These are phyloP conservation scores for Colletotrichum sp. DNA, from an alignment of 2,329 filamentous ascomycete species.

Conservation along the genomic window DNA sequence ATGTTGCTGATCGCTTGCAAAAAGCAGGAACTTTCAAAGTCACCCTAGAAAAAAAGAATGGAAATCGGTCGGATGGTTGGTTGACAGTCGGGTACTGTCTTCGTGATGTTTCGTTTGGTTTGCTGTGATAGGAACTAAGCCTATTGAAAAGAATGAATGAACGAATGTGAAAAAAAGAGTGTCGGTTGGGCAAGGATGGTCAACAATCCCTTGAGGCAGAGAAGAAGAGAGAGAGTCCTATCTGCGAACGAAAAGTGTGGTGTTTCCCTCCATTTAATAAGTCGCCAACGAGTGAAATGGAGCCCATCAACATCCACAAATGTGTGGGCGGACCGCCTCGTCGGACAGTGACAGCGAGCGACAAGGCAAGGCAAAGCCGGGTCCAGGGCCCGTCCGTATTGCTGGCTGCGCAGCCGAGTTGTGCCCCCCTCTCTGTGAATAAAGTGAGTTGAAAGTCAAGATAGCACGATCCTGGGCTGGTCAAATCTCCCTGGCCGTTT, in stretches of 20 bases:
- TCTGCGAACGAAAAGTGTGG: neutral
- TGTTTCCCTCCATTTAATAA: constrained; percentile 9
- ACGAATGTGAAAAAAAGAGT: constrained; percentile 12
- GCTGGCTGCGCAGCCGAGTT: neutral
- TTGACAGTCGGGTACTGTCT: neutral
- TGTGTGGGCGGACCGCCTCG: neutral
- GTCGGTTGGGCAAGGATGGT: constrained; percentile 18
- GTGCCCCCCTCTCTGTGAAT: neutral
- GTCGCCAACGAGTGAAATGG: neutral
- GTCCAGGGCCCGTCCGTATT: neutral
- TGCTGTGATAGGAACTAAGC: neutral
- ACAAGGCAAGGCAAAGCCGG: neutral
- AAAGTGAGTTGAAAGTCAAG: constrained; percentile 2
- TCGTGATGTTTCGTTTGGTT: neutral
- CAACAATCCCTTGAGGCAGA: constrained; percentile 18
- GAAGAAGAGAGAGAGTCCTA: neutral
- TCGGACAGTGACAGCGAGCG: neutral
- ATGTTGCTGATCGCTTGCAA: neutral
- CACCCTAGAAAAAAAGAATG: neutral
- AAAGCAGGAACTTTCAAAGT: constrained; percentile 10
- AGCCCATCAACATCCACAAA: constrained; percentile 1
- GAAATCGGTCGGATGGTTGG: neutral
- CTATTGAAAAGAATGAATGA: constrained; percentile 12
- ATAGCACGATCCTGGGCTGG: constrained; percentile 3
- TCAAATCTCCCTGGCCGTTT: constrained; percentile 20